Evolutionary conservation across 257 asterid species (phyloP).

Genomic region (Fraxinus cuspidata): DNA sequence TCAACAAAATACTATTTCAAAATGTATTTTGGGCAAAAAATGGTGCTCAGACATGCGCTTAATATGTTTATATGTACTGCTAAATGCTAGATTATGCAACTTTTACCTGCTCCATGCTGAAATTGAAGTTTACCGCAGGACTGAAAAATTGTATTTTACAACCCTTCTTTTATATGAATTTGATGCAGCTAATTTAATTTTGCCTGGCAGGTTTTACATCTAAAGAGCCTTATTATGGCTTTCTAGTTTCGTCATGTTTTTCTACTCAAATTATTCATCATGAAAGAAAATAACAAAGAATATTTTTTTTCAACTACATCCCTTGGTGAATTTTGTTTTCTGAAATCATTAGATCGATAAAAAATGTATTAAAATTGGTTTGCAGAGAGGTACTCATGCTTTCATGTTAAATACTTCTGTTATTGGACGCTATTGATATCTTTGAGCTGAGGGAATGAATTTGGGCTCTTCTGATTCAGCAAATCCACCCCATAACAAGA

Average conservation of each 20-base stretch:
- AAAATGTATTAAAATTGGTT: not conserved
- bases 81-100: constrained; percentile 3
- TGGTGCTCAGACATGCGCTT: too few relatives aligned
- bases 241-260: constrained; percentile 9
- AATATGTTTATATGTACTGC: not conserved
- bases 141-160: not conserved
- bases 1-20: too few relatives aligned
- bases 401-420: constrained; percentile 14
- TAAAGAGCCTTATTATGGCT: not conserved
- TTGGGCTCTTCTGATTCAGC: constrained; percentile 52
- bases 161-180: not conserved
- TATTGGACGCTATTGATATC: constrained; percentile 22
- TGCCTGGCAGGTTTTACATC: not conserved
- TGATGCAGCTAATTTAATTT: constrained; percentile 14
- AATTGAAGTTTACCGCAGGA: constrained; percentile 2
- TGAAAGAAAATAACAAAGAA: not conserved
- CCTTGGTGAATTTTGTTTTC: not conserved
- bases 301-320: not conserved
- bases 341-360: not conserved
- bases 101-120: not conserved
- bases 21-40: too few relatives aligned
- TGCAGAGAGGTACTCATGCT: constrained; percentile 23
- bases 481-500: constrained; percentile 37
- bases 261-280: not conserved
- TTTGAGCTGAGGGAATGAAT: constrained; percentile 46